Conservation (phyloP, 768 basidiomycete genomes). For the Amanita rubescens region DNA sequence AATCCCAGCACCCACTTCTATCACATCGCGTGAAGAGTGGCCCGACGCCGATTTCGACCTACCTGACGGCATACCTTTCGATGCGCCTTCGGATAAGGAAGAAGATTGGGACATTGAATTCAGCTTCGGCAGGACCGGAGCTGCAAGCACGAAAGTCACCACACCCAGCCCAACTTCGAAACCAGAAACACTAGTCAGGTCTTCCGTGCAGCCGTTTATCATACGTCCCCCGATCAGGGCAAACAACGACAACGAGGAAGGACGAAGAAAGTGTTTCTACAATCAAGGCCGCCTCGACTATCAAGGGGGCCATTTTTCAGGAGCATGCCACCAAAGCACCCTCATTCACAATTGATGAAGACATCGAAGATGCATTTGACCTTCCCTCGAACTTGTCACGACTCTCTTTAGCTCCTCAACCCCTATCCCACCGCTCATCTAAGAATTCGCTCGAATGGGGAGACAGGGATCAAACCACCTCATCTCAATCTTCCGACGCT, state of each 20-base stretch:
- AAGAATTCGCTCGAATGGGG: conserved; percentile 84
- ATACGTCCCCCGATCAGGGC: conserved; percentile 59
- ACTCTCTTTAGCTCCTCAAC: conserved; percentile 73
- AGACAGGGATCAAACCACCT: conserved; percentile 75
- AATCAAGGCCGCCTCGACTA: conserved; percentile 71
- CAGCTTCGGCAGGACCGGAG: conserved; percentile 53
- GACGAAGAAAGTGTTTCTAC: conserved; percentile 79
- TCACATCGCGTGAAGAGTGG: conserved; percentile 68
- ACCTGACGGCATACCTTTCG: conserved; percentile 64
- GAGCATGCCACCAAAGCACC: conserved; percentile 29
- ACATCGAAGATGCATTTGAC: conserved; percentile 78
- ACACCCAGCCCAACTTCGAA: conserved; percentile 31
- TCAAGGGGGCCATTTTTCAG: conserved; percentile 58
- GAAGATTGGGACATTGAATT: conserved; percentile 82
- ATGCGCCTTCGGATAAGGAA: conserved; percentile 58
- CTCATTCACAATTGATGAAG: conserved; percentile 50
- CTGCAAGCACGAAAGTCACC: conserved; percentile 36
- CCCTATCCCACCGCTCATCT: conserved; percentile 69
- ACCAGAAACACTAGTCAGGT: conserved; percentile 27
- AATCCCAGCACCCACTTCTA: conserved; percentile 49
- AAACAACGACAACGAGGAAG: conserved; percentile 46
- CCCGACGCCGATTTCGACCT: conserved; percentile 83
- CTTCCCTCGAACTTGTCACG: conserved; percentile 75
- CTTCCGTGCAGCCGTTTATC: conserved; percentile 40
- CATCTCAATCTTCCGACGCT: conserved; percentile 83